Evolutionary conservation across 192 early-diverging fungal species (phyloP), one percentile per base, ranked within the genome.

Genomic region (Rhizophlyctis rosea): DNA sequence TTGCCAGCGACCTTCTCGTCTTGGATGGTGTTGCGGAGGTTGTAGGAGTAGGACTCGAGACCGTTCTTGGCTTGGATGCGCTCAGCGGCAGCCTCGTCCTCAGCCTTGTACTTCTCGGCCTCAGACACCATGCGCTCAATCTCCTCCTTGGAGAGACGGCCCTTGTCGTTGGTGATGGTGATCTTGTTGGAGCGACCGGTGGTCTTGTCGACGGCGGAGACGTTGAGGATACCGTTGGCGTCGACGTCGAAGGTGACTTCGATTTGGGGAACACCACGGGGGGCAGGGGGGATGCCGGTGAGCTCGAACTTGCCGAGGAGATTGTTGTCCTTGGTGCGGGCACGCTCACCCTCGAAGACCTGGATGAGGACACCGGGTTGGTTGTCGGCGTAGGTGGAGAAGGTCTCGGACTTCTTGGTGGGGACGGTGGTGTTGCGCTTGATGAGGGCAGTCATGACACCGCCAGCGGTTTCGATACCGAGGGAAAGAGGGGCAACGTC

Each of bases 361-460:
- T 93, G 92, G 63, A 97, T 95, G 53, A 88, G 83, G 61, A 97
- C 95, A 61, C 90, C 88, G 62, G 92, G 91, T 78, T 97, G 95
- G 84, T 95, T 97, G 81, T 97, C 95, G 72, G 83, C 81, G 80
- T 88, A 91, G 59, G 95, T 97, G 50, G 95, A 97, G 84, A 95
- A 97, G 68, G 85, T 85, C 80, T 97, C 88, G 44, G 90, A 90
- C 86, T 94, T 94, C 79, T 93, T 94, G 76, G 88, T 89, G 31
- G 95, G 93, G 50, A 95, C 85, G 39, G 88, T 90, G 50, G 91
- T 91, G 86, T 94, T 95, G 64, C 93, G 90, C 79, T 83, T 83
- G 83, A 98, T 95, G 63, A 98, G 81, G 32, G 87, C 75, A 58
- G 93, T 91, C 92, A 98, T 94, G 76, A 95, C 89, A 70, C 95